These are phyloP conservation scores for Crassisporium funariophilum DNA, from an alignment of 768 basidiomycete species.

Conservation along the genomic window DNA sequence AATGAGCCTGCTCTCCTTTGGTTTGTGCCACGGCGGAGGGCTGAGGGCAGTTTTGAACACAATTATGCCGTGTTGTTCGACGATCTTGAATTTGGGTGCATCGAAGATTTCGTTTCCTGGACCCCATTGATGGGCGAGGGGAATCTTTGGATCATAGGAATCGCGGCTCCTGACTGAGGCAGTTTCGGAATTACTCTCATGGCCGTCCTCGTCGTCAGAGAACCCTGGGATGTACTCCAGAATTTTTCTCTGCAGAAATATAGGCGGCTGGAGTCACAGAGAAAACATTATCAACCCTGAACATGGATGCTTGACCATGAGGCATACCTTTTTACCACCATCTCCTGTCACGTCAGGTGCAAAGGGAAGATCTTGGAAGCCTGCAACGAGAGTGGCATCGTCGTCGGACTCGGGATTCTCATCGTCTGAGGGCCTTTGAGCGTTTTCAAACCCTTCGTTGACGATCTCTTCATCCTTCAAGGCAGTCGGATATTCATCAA, in stretches of 20 bases:
- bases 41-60: conserved; percentile 4
- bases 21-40: conserved; percentile 7
- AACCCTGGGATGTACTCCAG: conserved; percentile 9
- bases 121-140: conserved; percentile 1
- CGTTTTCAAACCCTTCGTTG: neutral
- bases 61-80: conserved; percentile 2
- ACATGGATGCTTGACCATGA: neutral
- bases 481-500: neutral
- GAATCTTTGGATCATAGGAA: no score
- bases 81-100: conserved; percentile 10
- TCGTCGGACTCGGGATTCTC: no score
- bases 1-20: neutral
- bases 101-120: neutral
- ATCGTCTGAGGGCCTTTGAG: no score
- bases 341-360: no score
- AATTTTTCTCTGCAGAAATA: conserved; percentile 3
- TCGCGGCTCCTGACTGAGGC: neutral
- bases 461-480: neutral
- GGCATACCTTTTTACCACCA: neutral
- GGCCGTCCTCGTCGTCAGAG: conserved; percentile 9
- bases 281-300: neutral
- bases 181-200: neutral
- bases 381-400: neutral
- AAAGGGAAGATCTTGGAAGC: no score
- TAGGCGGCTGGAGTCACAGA: neutral